Percentiles rank a stretch among this genome's conserved stretches.
Conservation (phyloP, 805 yeast genomes). For the Candida ficus region DNA sequence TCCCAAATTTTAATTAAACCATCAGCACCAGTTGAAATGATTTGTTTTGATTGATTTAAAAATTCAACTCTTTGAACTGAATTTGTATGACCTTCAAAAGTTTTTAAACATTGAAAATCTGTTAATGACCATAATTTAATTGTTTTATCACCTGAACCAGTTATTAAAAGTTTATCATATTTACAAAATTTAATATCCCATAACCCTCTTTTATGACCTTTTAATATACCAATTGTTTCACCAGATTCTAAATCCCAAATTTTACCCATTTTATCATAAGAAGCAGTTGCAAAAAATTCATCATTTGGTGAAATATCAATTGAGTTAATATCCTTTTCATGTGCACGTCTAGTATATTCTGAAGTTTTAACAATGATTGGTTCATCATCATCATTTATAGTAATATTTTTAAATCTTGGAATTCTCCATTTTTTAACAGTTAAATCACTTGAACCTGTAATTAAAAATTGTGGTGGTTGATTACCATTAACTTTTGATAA, state of each 20-base stretch:
- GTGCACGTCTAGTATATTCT: conserved; percentile 90
- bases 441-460: conserved; percentile 89
- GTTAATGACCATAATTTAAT: conserved; percentile 82
- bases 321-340: conserved; percentile 91
- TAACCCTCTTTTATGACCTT: conserved; percentile 90
- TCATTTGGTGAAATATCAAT: conserved; percentile 90
- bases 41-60: conserved; percentile 58
- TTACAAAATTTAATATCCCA: conserved; percentile 88
- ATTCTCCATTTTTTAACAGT: conserved; percentile 83
- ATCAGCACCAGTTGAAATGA: conserved; percentile 83
- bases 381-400: conserved; percentile 13
- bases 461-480: conserved; percentile 55
- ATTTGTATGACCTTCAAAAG: conserved; percentile 92
- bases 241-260: conserved; percentile 86
- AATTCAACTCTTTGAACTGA: conserved; percentile 82
- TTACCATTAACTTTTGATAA: conserved; percentile 40
- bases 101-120: conserved; percentile 69
- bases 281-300: conserved; percentile 83
- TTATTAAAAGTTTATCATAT: conserved; percentile 69
- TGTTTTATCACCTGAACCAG: conserved; percentile 92
- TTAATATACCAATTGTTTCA: conserved; percentile 76
- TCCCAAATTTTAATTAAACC: conserved; percentile 94
- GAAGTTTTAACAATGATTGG: conserved; percentile 48
- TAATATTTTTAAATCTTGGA: conserved; percentile 67
- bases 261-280: conserved; percentile 89